A percentile compares a stretch with the other conserved stretches of the same genome.
Evolutionary conservation across 441 rosid genomes (phyloP).

Genomic region (Adansonia madagascariensis): DNA sequence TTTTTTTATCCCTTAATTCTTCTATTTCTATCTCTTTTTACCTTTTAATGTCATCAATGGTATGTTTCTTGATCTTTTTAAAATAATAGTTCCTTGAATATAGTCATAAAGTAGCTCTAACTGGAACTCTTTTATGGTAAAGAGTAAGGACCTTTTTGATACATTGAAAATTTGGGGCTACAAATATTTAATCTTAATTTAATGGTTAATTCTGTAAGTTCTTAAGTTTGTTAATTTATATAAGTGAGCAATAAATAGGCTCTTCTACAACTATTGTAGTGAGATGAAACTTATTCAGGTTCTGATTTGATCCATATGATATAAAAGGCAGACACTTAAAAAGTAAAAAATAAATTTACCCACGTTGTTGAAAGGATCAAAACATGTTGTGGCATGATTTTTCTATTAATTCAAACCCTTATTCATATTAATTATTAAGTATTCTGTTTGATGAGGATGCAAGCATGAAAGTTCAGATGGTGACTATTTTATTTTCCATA

Average conservation of each 20-base stretch:
- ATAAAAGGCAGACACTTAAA: background rate
- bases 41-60: background rate
- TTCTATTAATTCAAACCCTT: background rate
- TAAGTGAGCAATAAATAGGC: background rate
- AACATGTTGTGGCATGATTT: background rate
- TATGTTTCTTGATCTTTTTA: background rate
- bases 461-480: background rate
- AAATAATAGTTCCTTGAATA: background rate
- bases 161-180: background rate
- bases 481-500: background rate
- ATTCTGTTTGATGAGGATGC: background rate
- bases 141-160: background rate
- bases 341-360: background rate
- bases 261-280: background rate
- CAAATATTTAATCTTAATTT: background rate
- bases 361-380: background rate
- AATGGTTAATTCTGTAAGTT: background rate
- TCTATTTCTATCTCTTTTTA: background rate
- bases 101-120: background rate
- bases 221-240: background rate
- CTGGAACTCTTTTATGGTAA: background rate
- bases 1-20: background rate
- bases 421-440: background rate
- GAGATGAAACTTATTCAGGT: constrained; percentile 6
- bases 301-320: background rate